phyloP scores from a whole-genome alignment of 352 stramenopile species.

The Globisporangium irregulare region DNA sequence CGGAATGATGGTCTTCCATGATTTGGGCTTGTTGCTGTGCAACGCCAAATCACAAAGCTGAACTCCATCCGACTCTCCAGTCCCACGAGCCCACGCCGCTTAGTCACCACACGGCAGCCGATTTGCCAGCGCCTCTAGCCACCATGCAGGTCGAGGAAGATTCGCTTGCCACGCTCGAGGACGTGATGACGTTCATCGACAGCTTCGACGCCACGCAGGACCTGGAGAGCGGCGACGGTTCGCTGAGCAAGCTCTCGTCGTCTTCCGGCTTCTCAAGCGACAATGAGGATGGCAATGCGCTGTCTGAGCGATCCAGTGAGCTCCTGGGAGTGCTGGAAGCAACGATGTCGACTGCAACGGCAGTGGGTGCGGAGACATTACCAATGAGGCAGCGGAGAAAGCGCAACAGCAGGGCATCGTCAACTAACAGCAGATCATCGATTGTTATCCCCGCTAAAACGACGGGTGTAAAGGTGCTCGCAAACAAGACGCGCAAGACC shows the following conservation, averaged over 20 bases:
- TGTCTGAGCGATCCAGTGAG: neutral
- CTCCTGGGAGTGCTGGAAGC: neutral
- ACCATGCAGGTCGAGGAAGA: neutral
- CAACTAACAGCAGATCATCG: neutral
- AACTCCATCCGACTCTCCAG: neutral
- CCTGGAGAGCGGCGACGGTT: neutral
- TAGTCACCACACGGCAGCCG: neutral
- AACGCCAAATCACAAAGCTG: neutral
- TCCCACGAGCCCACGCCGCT: neutral
- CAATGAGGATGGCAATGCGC: neutral
- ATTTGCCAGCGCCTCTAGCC: neutral
- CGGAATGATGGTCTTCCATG: too few relatives aligned
- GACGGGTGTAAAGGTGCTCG: neutral
- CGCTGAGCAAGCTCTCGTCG: neutral
- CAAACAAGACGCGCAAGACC: conserved; percentile 13
- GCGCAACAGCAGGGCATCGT: neutral
- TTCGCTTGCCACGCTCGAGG: neutral
- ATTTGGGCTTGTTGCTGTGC: too few relatives aligned
- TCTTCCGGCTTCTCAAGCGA: neutral
- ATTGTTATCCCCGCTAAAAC: neutral
- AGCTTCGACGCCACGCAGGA: conserved; percentile 5
- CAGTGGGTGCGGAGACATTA: neutral
- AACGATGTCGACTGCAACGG: neutral
- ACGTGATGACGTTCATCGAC: conserved; percentile 15
- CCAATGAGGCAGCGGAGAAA: neutral